phyloP scores from a whole-genome alignment of 2,329 filamentous ascomycete genomes.

The Furcasterigmium furcatum region DNA sequence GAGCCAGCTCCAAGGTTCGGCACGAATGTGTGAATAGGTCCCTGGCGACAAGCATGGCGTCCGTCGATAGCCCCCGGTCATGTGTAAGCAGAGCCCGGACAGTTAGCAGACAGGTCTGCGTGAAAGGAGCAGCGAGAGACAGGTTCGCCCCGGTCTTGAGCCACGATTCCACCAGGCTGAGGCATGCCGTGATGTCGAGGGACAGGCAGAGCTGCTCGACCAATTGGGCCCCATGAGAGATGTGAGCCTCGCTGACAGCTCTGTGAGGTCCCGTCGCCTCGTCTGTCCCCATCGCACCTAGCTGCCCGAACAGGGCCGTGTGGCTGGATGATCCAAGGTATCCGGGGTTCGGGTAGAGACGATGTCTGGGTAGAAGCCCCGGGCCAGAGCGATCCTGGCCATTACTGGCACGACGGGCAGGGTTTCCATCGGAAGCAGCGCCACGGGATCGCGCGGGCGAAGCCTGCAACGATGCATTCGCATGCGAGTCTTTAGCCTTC shows the following conservation, averaged over 20 bases:
- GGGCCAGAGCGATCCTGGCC: not conserved
- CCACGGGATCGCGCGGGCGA: not conserved
- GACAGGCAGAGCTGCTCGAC: slow-evolving; percentile 3
- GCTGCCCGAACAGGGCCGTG: slow-evolving; percentile 11
- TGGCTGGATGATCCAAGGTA: slow-evolving; percentile 16
- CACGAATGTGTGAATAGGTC: slow-evolving; percentile 7
- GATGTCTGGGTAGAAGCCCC: slow-evolving; percentile 1
- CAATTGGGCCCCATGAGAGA: slow-evolving; percentile 5
- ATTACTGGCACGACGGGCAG: not conserved
- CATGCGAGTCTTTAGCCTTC: not conserved
- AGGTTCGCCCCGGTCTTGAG: slow-evolving; percentile 7
- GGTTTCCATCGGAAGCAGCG: not conserved
- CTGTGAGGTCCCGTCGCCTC: slow-evolving; percentile 3
- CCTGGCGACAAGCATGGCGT: not conserved
- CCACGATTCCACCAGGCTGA: slow-evolving; percentile 7
- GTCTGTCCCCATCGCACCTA: slow-evolving; percentile 5
- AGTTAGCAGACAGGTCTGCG: slow-evolving; percentile 1
- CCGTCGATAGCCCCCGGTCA: not conserved
- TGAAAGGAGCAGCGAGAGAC: slow-evolving; percentile 4
- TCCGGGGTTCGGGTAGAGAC: slow-evolving; percentile 17
- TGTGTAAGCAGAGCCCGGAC: not conserved
- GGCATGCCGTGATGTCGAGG: slow-evolving; percentile 1
- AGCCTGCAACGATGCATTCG: not conserved
- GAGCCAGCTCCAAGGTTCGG: slow-evolving; percentile 4
- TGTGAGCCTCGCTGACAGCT: slow-evolving; percentile 2